Evolutionary conservation across 2,329 filamentous ascomycete genomes (phyloP).

Genomic region (Colletotrichum melonis): DNA sequence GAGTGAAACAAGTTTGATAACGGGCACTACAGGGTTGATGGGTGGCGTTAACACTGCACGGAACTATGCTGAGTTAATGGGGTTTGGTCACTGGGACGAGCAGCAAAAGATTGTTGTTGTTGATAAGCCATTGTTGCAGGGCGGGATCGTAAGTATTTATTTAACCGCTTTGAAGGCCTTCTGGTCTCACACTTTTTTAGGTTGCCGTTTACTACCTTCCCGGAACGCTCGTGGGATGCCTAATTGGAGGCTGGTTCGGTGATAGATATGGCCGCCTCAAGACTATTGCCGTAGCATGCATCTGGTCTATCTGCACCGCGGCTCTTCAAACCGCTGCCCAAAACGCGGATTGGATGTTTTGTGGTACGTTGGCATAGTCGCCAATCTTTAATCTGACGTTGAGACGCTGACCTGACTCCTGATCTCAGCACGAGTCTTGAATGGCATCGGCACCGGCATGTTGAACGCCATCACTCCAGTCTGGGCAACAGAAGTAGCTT

Average conservation of each 20-base stretch:
- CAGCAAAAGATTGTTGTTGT: conserved; percentile 62
- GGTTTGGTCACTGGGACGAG: conserved; percentile 69
- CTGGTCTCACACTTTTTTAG: not conserved
- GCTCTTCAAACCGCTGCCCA: conserved; percentile 73
- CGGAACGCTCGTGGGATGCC: conserved; percentile 70
- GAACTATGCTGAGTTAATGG: conserved; percentile 74
- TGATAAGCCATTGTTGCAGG: conserved; percentile 64
- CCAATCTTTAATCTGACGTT: too few species aligned
- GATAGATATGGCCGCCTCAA: conserved; percentile 72
- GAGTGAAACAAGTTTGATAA: too few species aligned
- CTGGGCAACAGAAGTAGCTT: conserved; percentile 77
- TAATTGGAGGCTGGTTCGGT: conserved; percentile 72
- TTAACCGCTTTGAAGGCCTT: conserved; percentile 58
- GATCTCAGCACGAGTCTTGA: conserved; percentile 65
- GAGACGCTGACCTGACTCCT: not conserved
- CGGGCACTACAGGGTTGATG: conserved; percentile 56
- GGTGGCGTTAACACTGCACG: conserved; percentile 74
- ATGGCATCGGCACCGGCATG: conserved; percentile 76
- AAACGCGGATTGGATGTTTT: conserved; percentile 78
- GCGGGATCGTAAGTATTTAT: conserved; percentile 63
- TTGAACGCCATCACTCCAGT: conserved; percentile 78
- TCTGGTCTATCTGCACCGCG: conserved; percentile 71
- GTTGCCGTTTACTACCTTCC: conserved; percentile 57
- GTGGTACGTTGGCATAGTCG: conserved; percentile 50
- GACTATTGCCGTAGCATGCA: conserved; percentile 69